These are phyloP conservation scores for Phytophthora capsici DNA, from an alignment of 352 stramenopile species.

Conservation along the genomic window DNA sequence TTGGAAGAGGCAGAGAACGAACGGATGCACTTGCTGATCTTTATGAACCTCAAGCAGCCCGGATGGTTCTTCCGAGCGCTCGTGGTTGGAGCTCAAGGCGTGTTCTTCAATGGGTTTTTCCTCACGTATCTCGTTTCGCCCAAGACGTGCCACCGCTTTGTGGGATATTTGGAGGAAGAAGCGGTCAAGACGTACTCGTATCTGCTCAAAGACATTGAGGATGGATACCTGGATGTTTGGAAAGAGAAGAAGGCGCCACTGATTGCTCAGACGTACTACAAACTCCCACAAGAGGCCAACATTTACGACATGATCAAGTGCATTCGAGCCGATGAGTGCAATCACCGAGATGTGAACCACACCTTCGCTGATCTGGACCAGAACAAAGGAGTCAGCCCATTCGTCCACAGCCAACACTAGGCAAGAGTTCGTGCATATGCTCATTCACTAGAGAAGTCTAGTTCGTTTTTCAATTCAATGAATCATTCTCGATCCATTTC, in stretches of 20 bases:
- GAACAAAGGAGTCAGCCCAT: constrained; percentile 62
- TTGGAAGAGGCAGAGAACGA: constrained; percentile 95
- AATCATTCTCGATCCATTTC: too few species aligned
- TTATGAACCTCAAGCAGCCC: constrained; percentile 89
- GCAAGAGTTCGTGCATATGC: not conserved
- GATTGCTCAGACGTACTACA: constrained; percentile 90
- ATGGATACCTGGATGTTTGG: constrained; percentile 77
- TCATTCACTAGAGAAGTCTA: not conserved
- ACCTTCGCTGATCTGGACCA: constrained; percentile 65
- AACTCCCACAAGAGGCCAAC: constrained; percentile 67
- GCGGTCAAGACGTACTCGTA: constrained; percentile 92
- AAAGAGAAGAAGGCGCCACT: constrained; percentile 56
- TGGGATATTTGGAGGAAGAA: constrained; percentile 94
- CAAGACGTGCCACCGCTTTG: constrained; percentile 89
- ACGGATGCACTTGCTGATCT: constrained; percentile 93
- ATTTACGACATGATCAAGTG: constrained; percentile 87
- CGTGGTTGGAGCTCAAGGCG: constrained; percentile 86
- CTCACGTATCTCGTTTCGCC: constrained; percentile 89
- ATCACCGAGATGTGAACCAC: constrained; percentile 91
- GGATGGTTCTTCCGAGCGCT: constrained; percentile 72
- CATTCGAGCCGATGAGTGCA: constrained; percentile 86
- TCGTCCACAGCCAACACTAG: constrained; percentile 29
- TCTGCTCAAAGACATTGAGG: constrained; percentile 88
- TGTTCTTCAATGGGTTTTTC: constrained; percentile 90
- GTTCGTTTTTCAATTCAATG: too few species aligned